Percentiles rank a stretch among this genome's conserved stretches.
These are phyloP conservation scores for Populus alba DNA, from an alignment of 345 rosid species.

Conservation along the genomic window DNA sequence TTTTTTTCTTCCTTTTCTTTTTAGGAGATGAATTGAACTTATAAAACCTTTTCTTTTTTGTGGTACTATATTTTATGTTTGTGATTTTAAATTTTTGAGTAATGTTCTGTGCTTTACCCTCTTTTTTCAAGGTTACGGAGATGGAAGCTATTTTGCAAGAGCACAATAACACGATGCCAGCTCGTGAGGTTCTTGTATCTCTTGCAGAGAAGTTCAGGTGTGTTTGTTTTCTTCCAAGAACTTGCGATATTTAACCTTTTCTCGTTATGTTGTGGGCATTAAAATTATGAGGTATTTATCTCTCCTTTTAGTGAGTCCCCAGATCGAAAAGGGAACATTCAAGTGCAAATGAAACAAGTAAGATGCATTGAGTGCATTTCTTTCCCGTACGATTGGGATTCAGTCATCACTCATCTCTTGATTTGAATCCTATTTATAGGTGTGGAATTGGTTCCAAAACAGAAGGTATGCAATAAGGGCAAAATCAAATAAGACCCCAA, in stretches of 20 bases:
- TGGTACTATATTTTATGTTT: not conserved
- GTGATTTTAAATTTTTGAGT: not conserved
- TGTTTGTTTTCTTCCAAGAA: constrained; percentile 13
- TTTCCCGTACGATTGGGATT: not conserved
- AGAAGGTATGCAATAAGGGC: constrained; percentile 93
- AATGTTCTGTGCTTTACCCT: not conserved
- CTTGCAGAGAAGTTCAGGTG: constrained; percentile 95
- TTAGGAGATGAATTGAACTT: not conserved
- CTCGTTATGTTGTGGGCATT: not conserved
- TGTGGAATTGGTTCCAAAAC: constrained; percentile 99
- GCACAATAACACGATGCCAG: constrained; percentile 72
- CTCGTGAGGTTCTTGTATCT: constrained; percentile 64
- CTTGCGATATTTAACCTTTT: not conserved
- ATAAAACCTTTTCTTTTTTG: not conserved
- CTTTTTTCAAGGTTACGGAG: constrained; percentile 64
- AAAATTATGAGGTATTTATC: constrained; percentile 9
- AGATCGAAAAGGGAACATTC: constrained; percentile 76
- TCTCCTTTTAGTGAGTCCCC: constrained; percentile 59
- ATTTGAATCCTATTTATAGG: constrained; percentile 37
- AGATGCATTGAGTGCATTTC: constrained; percentile 18
- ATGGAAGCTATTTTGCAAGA: constrained; percentile 88
- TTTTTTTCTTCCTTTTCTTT: not conserved
- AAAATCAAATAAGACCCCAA: constrained; percentile 72
- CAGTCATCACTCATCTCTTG: constrained; percentile 6
- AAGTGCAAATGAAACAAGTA: constrained; percentile 96